phyloP scores from a whole-genome alignment of 352 stramenopile species.

The Albugo laibachii region DNA sequence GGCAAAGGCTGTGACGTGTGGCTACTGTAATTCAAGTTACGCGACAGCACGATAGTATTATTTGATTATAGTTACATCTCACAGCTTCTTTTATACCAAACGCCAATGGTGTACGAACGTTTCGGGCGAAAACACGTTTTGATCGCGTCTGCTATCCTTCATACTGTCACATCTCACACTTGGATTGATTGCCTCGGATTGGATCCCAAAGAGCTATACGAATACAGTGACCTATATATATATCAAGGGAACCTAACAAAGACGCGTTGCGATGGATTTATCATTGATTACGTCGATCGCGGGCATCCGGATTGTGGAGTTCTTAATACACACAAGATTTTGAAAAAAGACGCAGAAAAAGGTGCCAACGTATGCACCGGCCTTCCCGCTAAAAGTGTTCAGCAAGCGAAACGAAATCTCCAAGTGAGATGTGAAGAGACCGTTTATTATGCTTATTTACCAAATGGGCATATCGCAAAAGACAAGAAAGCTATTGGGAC shows the following conservation, averaged over 20 bases:
- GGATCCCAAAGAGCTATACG: conserved; percentile 34
- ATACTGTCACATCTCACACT: conserved; percentile 12
- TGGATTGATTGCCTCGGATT: conserved; percentile 51
- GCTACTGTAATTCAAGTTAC: too few species aligned
- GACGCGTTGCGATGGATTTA: conserved; percentile 49
- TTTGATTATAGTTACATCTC: too few species aligned
- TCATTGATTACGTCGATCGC: conserved; percentile 31
- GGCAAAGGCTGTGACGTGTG: too few species aligned
- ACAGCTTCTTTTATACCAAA: too few species aligned
- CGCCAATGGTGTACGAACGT: too few species aligned
- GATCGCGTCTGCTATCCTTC: too few species aligned
- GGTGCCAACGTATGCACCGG: conserved; percentile 17
- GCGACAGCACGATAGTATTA: too few species aligned
- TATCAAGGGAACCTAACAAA: conserved; percentile 35
- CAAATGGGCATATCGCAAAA: conserved; percentile 42
- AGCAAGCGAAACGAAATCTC: background rate
- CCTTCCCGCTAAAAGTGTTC: too few species aligned
- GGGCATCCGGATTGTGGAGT: conserved; percentile 27
- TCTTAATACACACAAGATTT: conserved; percentile 43
- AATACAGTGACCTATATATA: conserved; percentile 41
- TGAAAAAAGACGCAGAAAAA: conserved; percentile 35
- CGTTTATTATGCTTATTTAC: conserved; percentile 31
- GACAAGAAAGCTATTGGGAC: conserved; percentile 44
- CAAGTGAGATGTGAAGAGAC: too few species aligned
- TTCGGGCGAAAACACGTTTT: too few species aligned